Evolutionary conservation across 139 green algal genomes (phyloP), one percentile per base, ranked within the genome.

Genomic region (Deuterostichococcus epilithicus): DNA sequence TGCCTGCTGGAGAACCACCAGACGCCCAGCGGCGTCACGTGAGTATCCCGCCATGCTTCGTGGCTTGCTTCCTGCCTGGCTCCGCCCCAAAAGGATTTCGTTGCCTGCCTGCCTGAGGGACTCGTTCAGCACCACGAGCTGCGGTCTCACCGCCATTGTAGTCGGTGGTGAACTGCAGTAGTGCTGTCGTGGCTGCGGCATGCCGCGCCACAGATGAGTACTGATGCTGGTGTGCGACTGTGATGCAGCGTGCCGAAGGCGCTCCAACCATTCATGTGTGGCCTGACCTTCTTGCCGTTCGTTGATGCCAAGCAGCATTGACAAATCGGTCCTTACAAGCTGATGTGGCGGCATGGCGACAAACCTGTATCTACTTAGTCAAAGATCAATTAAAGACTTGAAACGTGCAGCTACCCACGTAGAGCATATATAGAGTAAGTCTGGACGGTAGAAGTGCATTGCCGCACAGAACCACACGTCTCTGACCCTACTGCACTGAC

Each of bases 1-100:
- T 99, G 96, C 87, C 73, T 99, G 68, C 86, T 99, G 42, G 96
- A 99, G 81, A 99, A 97, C 80, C 94, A 96, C 83, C 93, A 97
- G 86, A 98, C 94, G 15, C 81, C 87, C 0, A 89, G 96, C 0
- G 93, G 94, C 0, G 73, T 95, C 32, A 81, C 66, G 81, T 86
- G 70, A 42, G 63, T 58, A n/a, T n/a, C 22, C 26, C 8, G 42
- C 25, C 15, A 38, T 59, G 23, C 66, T 59, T 36, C 1, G 4
- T 78, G 6, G 77, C 32, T 63, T 86, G 39, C 66, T 76, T 5
- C 67, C 85, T 33, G 76, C 79, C 1, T 75, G 84, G 38, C 73
- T 73, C n/a, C 45, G 52, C 15, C 52, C 82, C 42, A 52, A 33
- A 0, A 34, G 30, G 63, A 15, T 70, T 15, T 32, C 8, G 63